A percentile compares a stretch with the other conserved stretches of the same genome.
Conservation (phyloP, 2,329 filamentous ascomycete species). For the Akanthomyces muscarius region DNA sequence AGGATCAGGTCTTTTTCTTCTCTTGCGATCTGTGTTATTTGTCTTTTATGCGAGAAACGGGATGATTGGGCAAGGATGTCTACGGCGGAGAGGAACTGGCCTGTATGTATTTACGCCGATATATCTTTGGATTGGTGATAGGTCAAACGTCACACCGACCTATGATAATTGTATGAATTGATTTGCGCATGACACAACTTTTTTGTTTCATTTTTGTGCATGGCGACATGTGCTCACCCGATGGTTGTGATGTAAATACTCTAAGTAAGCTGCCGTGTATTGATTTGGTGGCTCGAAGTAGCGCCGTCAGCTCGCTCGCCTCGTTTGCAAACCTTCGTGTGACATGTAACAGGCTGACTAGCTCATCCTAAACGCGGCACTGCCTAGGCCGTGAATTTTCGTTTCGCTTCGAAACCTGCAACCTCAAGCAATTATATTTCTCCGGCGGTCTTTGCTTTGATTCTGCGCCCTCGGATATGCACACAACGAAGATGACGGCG, state of each 20-base stretch:
- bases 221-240: not conserved
- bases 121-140: not conserved
- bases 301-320: not conserved
- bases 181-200: not conserved
- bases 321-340: not conserved
- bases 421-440: not conserved
- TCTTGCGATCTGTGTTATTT: not conserved
- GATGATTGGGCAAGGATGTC: not conserved
- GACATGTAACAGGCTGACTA: not conserved
- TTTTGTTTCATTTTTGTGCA: not conserved
- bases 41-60: not conserved
- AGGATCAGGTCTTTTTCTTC: not conserved
- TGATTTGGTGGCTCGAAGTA: not conserved
- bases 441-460: not conserved
- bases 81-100: not conserved
- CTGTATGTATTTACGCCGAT: slow-evolving; percentile 6
- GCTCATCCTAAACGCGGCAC: not conserved
- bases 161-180: slow-evolving; percentile 3
- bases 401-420: too few relatives aligned
- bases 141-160: not conserved
- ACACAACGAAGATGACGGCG: not conserved
- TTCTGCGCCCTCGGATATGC: too few relatives aligned
- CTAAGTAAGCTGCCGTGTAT: not conserved
- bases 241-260: not conserved
- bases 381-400: not conserved